Evolutionary conservation across 371 early-diverging fungal genomes (phyloP).

Genomic region (Racocetra persica): DNA sequence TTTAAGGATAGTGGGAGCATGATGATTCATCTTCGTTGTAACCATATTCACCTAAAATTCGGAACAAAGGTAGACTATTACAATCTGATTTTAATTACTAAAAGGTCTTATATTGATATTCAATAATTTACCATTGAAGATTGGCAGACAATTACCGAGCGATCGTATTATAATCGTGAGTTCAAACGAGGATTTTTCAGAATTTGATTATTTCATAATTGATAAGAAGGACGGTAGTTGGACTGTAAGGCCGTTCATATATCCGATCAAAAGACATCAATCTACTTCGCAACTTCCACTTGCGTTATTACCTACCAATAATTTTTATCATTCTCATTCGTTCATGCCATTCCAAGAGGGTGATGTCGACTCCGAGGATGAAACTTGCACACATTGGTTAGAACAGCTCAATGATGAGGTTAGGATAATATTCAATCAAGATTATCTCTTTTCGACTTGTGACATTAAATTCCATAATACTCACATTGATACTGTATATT

Average conservation of each 20-base stretch:
- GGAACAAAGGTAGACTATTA: conserved; percentile 18
- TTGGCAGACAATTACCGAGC: conserved; percentile 33
- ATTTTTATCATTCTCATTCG: conserved; percentile 38
- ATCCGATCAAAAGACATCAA: neutral
- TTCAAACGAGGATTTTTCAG: conserved; percentile 37
- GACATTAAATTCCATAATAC: neutral
- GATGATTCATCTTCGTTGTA: conserved; percentile 23
- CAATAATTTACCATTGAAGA: neutral
- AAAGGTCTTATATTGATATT: no score
- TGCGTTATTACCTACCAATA: neutral
- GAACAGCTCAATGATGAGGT: conserved; percentile 42
- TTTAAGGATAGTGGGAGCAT: conserved; percentile 21
- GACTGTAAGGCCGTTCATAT: conserved; percentile 30
- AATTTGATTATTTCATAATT: conserved; percentile 31
- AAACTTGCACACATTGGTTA: conserved; percentile 41
- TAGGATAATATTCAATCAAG: neutral
- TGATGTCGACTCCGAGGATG: conserved; percentile 27
- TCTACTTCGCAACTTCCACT: neutral
- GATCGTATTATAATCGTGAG: conserved; percentile 21
- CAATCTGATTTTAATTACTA: no score
- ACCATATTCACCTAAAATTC: conserved; percentile 39
- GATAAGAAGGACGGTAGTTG: conserved; percentile 20
- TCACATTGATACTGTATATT: neutral
- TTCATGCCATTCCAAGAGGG: conserved; percentile 40
- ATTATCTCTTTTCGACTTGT: no score